Evolutionary conservation across 495 filamentous ascomycete genomes (phyloP).

Genomic region (Rusavskia elegans): DNA sequence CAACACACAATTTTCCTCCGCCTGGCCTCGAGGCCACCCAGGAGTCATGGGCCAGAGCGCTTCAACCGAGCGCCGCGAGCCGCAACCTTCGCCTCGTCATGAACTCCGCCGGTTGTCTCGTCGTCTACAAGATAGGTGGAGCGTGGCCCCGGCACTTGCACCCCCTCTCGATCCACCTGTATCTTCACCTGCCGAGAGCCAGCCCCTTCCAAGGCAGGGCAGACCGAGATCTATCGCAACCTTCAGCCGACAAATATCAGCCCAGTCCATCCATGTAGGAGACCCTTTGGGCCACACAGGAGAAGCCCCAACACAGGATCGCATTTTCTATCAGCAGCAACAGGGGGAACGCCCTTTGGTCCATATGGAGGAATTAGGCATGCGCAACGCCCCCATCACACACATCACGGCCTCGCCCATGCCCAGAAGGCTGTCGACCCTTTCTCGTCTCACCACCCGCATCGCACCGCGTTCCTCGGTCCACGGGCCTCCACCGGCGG

Average conservation of each 20-base stretch:
- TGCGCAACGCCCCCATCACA: conserved; percentile 14
- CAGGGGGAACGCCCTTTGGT: conserved; percentile 13
- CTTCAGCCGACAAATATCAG: conserved; percentile 15
- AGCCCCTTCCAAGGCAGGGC: background rate
- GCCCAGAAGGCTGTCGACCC: conserved; percentile 31
- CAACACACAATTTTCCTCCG: background rate
- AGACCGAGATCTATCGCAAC: conserved; percentile 10
- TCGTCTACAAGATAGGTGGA: conserved; percentile 5
- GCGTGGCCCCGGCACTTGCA: background rate
- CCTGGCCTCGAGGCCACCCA: background rate
- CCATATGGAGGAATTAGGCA: conserved; percentile 12
- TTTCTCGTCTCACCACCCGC: conserved; percentile 34
- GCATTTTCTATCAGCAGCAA: conserved; percentile 16
- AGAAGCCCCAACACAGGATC: conserved; percentile 10
- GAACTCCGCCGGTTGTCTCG: conserved; percentile 11
- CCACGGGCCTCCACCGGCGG: conserved; percentile 26
- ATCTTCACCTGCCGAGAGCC: background rate
- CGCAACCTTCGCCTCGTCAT: conserved; percentile 5
- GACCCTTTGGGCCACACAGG: background rate
- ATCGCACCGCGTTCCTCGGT: conserved; percentile 34
- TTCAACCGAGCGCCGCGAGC: conserved; percentile 8
- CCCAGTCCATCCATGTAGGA: conserved; percentile 11
- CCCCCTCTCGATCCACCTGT: background rate
- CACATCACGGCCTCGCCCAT: conserved; percentile 19
- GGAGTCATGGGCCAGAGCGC: conserved; percentile 13